These are phyloP conservation scores for Drechslerella coelobrocha DNA, from an alignment of 2,329 filamentous ascomycete species.

Conservation along the genomic window DNA sequence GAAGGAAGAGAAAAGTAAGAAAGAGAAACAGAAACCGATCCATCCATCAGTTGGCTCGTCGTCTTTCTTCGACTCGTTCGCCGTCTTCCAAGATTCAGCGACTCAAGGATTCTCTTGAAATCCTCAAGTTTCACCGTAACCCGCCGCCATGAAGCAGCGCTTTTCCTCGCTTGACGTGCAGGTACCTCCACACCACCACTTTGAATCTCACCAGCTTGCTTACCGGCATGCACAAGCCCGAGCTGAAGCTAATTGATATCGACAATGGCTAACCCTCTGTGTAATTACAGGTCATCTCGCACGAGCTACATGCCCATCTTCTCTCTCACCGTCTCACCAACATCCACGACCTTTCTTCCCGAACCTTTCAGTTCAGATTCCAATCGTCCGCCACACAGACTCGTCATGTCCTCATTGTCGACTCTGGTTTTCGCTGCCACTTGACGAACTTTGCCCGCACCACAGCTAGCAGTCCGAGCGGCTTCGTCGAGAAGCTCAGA, in stretches of 20 bases:
- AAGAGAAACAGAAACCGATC: not conserved
- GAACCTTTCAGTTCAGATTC: constrained; percentile 95
- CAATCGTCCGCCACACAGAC: constrained; percentile 72
- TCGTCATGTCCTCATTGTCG: constrained; percentile 88
- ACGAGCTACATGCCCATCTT: constrained; percentile 82
- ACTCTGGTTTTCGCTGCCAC: constrained; percentile 95
- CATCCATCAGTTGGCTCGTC: not conserved
- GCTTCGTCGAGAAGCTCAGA: constrained; percentile 82
- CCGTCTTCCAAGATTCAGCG: constrained; percentile 29
- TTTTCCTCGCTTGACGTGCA: constrained; percentile 82
- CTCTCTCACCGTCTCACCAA: constrained; percentile 84
- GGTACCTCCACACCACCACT: constrained; percentile 58
- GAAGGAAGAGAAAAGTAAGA: too few relatives aligned
- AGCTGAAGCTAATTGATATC: too few relatives aligned
- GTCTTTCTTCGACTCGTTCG: not conserved
- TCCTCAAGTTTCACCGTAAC: constrained; percentile 46
- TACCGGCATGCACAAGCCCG: not conserved
- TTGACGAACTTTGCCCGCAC: constrained; percentile 88
- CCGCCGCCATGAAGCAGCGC: constrained; percentile 73
- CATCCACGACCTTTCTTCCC: constrained; percentile 93
- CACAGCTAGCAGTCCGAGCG: constrained; percentile 81
- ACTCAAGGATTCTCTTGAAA: constrained; percentile 25
- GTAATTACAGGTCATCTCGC: constrained; percentile 78
- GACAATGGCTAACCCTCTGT: constrained; percentile 21
- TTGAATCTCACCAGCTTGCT: constrained; percentile 7